Conservation (phyloP, 2,329 filamentous ascomycete genomes). For the Colletotrichum australisinense region DNA sequence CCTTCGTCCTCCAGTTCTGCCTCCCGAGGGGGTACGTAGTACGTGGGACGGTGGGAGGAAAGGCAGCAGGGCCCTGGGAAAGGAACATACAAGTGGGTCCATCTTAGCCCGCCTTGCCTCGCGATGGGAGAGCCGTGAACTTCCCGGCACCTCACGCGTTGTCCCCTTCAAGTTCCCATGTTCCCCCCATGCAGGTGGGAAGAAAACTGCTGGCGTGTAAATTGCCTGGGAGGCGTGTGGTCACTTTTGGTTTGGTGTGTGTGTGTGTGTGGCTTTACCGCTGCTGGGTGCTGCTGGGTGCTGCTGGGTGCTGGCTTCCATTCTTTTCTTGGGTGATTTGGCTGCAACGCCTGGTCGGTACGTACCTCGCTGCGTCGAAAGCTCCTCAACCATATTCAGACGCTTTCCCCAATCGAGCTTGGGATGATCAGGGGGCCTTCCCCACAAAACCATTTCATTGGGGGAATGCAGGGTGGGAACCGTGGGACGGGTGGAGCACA, state of each 20-base stretch:
- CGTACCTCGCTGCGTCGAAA: conserved; percentile 9
- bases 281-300: conserved; percentile 3
- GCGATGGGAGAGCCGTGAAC: not conserved
- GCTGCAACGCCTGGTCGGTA: conserved; percentile 39
- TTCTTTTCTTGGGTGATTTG: conserved; percentile 36
- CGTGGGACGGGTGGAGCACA: conserved; percentile 17
- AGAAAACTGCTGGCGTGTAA: conserved; percentile 14
- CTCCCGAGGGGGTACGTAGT: not conserved
- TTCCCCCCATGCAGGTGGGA: conserved; percentile 34
- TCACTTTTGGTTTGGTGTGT: not conserved
- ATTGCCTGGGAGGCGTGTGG: not conserved
- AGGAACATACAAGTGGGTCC: conserved; percentile 16
- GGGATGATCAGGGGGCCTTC: conserved; percentile 37
- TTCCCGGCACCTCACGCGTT: conserved; percentile 13
- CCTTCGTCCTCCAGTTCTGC: not conserved
- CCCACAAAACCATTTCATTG: conserved; percentile 42
- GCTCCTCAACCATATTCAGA: conserved; percentile 57
- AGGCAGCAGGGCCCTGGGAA: conserved; percentile 2
- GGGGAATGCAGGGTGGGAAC: conserved; percentile 31
- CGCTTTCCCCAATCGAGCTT: conserved; percentile 46
- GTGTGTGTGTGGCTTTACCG: too few species aligned
- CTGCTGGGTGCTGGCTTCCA: conserved; percentile 15
- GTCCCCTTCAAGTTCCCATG: conserved; percentile 5
- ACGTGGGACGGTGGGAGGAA: not conserved
- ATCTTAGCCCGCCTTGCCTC: conserved; percentile 7